Base-by-base conservation (phyloP, 2,329 filamentous ascomycete species). In the Fusarium solani-melongenae region DNA sequence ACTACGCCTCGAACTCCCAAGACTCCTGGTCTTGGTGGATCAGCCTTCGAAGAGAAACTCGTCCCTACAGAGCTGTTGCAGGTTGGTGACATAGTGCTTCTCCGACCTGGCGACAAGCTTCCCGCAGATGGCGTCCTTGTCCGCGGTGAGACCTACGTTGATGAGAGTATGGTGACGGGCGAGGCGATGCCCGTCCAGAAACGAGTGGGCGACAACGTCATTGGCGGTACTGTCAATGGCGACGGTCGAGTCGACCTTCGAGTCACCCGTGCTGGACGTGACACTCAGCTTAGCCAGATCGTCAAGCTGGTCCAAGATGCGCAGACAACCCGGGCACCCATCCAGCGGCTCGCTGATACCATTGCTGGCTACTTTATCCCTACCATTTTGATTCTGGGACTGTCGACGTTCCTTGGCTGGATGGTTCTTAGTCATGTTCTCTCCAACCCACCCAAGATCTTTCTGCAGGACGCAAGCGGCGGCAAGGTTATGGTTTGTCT, bases 141-240 rank as follows among this genome's bases (percentile, higher is more conserved):
- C 64, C 91, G 93, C 62, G 96, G 96, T 34, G 94, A 98, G 82
- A 97, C 94, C 38, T 98, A 97, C 78, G 90, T 98, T 24, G 95
- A 99, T 75, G 96, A 99, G 84, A 98, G 95, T 80, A 98, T 98
- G 96, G 95, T 99, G 57, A 99, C 96, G 7, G 96, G 96, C 74
- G 96, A 99, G 84, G 93, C 96, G 4, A 96, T 98, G 89, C 96
- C 96, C 0, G 95, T 98, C 38, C 91, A 94, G 77, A 99, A 99
- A 84, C 92, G 90, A 75, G 92, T 94, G 77, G 94, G 93, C 10
- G 91, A 91, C 75, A 84, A 90, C 49, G 86, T 99, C 66, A 96
- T 98, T 81, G 96, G 95, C 59, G 96, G 96, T 33, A 98, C 96
- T 3, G 96, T 99, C 79, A 99, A 99, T 80, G 94, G 95, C 27